phyloP scores from a whole-genome alignment of 257 asterid genomes.

The Jacaranda copaia region DNA sequence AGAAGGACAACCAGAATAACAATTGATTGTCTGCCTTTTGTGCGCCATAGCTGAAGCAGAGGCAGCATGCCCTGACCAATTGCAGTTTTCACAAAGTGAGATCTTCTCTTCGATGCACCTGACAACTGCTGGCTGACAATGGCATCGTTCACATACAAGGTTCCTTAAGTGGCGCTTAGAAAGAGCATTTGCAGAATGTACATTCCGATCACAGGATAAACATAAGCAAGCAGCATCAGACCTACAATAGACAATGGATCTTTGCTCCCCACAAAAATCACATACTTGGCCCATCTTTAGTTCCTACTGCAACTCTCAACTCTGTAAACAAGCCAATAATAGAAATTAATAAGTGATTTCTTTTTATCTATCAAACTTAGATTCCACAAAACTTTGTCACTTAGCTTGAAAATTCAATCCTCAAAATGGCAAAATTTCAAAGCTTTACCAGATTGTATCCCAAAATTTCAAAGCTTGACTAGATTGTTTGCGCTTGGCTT shows the following conservation, averaged over 20 bases:
- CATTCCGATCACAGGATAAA: conserved; percentile 70
- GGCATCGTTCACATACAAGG: conserved; percentile 67
- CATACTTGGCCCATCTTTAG: conserved; percentile 56
- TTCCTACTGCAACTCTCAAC: conserved; percentile 11
- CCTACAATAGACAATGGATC: conserved; percentile 61
- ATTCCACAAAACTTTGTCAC: conserved; percentile 13
- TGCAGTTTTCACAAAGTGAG: conserved; percentile 74
- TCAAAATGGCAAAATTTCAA: conserved; percentile 10
- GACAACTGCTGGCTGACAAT: conserved; percentile 54
- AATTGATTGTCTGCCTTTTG: conserved; percentile 53
- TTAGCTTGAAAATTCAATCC: conserved; percentile 19
- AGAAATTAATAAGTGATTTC: conserved; percentile 3
- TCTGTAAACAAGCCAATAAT: conserved; percentile 35
- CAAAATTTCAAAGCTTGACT: too few relatives aligned
- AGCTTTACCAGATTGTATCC: neutral
- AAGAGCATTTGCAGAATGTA: conserved; percentile 76
- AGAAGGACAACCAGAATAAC: conserved; percentile 73
- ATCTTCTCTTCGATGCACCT: conserved; percentile 59
- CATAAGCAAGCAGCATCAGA: conserved; percentile 70
- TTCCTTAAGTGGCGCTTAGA: conserved; percentile 70
- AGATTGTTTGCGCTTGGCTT: neutral
- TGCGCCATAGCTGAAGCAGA: conserved; percentile 39
- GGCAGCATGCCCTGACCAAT: conserved; percentile 48
- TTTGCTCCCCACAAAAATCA: conserved; percentile 71
- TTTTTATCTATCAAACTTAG: neutral